Evolutionary conservation across 495 filamentous ascomycete species (phyloP), one percentile per base, ranked within the genome.

Genomic region (Talaromyces proteolyticus): DNA sequence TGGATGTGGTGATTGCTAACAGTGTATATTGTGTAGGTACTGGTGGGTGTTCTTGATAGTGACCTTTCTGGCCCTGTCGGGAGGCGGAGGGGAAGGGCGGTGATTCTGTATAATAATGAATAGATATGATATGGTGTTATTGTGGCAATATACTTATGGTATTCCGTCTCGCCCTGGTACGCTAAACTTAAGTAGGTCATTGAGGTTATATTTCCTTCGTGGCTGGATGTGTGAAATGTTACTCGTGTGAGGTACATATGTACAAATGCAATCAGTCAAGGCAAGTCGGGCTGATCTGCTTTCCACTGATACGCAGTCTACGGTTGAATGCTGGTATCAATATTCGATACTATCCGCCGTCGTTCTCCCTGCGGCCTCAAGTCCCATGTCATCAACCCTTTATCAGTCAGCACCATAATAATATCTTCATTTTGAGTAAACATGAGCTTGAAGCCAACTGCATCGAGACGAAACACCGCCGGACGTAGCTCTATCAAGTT

Each of bases 11-110:
- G 12, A 6, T 39, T 18, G 47, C 36, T 49, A 49, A 40, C 37
- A n/a, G n/a, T 17, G 22, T 3, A 4, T 53, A 7, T n/a, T n/a
- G 5, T 37, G 41, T 53, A 73, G 71, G 47, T 75, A 75, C 48
- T 75, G 72, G 72, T 75, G 72, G 72, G 61, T 73, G 37, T 64
- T 73, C 43, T 55, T 69, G 50, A 65, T 75, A 18, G 26, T 75
- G 12, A 60, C 57, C 16, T 67, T 75, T 47, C 44, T 75, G 49
- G 67, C 60, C 16, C 61, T 74, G 65, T 68, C 69, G 18, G 70
- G 72, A 37, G 62, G 72, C 8, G 72, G 63, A 22, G 71, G 65
- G 42, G 59, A 58, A 41, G 47, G 47, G 25, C 34, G 25, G 26
- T 40, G 21, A 41, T 8, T 20, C 18, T 39, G 8, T 8, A 29